A percentile compares a stretch with the other conserved stretches of the same genome.
These are phyloP conservation scores for Mychonastes homosphaera DNA, from an alignment of 139 green algal genomes.

Conservation along the genomic window DNA sequence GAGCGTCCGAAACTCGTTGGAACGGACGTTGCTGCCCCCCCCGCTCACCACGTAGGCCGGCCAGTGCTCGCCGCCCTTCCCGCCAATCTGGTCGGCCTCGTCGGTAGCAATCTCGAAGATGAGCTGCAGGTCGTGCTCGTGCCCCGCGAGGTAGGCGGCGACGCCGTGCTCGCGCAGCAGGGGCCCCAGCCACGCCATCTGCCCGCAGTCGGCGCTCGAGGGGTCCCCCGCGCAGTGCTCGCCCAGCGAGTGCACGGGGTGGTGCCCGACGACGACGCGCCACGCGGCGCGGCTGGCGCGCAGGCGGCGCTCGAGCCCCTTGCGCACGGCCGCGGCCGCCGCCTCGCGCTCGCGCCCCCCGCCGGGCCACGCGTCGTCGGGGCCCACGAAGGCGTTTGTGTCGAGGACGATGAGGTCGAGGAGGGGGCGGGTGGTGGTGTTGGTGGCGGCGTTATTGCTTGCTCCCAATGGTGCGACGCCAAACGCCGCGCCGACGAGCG, in stretches of 20 bases:
- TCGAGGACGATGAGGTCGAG: conserved; percentile 62
- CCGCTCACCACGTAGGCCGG: conserved; percentile 26
- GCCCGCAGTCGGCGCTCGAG: conserved; percentile 19
- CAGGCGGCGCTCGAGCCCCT: conserved; percentile 32
- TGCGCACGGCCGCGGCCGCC: conserved; percentile 16
- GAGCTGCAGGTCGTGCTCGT: conserved; percentile 66
- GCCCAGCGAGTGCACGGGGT: conserved; percentile 39
- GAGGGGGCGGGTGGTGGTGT: conserved; percentile 4
- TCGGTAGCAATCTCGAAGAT: conserved; percentile 17
- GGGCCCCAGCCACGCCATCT: conserved; percentile 36
- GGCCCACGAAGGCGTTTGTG: conserved; percentile 42
- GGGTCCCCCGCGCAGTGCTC: conserved; percentile 16
- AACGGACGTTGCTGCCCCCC: conserved; percentile 15
- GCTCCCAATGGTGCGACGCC: neutral
- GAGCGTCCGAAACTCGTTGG: conserved; percentile 7
- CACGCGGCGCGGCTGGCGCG: conserved; percentile 26
- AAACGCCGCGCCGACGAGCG: neutral
- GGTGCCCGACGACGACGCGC: conserved; percentile 65
- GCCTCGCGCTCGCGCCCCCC: neutral
- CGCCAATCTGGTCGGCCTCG: neutral
- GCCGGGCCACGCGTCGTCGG: neutral
- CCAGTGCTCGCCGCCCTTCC: neutral
- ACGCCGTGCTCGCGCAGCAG: conserved; percentile 33
- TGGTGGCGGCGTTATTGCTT: neutral
- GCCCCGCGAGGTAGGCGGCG: conserved; percentile 44